Percentiles rank a stretch among this genome's conserved stretches.
phyloP scores from a whole-genome alignment of 768 basidiomycete species.

The Mycena vitilis region DNA sequence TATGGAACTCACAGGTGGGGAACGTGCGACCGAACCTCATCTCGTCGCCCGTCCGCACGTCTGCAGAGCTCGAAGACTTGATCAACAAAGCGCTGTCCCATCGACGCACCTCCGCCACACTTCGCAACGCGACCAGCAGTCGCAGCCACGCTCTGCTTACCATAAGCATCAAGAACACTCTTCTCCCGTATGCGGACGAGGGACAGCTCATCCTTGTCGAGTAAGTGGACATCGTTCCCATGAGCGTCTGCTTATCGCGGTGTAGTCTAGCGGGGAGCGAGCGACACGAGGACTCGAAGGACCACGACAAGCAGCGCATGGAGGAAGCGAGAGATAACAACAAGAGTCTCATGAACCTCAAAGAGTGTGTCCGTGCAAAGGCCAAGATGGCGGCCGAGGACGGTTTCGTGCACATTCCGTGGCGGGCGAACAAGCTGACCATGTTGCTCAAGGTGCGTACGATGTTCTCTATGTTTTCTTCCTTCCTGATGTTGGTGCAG shows the following conservation, averaged over 20 bases:
- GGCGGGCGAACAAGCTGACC: slow-evolving; percentile 48
- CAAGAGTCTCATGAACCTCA: slow-evolving; percentile 50
- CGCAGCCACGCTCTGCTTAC: slow-evolving; percentile 50
- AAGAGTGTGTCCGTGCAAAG: slow-evolving; percentile 52
- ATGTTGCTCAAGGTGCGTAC: slow-evolving; percentile 47
- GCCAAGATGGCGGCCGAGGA: slow-evolving; percentile 50
- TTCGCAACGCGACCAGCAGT: slow-evolving; percentile 46
- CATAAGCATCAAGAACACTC: slow-evolving; percentile 46
- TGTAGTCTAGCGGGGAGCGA: slow-evolving; percentile 50
- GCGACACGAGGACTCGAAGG: slow-evolving; percentile 50
- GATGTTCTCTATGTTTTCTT: not conserved
- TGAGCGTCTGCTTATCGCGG: not conserved
- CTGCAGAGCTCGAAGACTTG: slow-evolving; percentile 46
- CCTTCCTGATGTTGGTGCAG: slow-evolving; percentile 29
- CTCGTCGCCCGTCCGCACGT: slow-evolving; percentile 40
- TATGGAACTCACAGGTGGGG: slow-evolving; percentile 30
- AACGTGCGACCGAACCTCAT: slow-evolving; percentile 46
- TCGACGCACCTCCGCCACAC: slow-evolving; percentile 46
- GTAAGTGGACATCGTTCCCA: slow-evolving; percentile 34
- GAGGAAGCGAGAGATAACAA: slow-evolving; percentile 49
- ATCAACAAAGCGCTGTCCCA: slow-evolving; percentile 43
- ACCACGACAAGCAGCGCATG: slow-evolving; percentile 50
- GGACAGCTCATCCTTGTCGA: slow-evolving; percentile 51
- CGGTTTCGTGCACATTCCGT: slow-evolving; percentile 52
- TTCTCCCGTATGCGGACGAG: slow-evolving; percentile 48